Base-by-base conservation (phyloP, 768 basidiomycete genomes). In the Goffeauzyma gilvescens region DNA sequence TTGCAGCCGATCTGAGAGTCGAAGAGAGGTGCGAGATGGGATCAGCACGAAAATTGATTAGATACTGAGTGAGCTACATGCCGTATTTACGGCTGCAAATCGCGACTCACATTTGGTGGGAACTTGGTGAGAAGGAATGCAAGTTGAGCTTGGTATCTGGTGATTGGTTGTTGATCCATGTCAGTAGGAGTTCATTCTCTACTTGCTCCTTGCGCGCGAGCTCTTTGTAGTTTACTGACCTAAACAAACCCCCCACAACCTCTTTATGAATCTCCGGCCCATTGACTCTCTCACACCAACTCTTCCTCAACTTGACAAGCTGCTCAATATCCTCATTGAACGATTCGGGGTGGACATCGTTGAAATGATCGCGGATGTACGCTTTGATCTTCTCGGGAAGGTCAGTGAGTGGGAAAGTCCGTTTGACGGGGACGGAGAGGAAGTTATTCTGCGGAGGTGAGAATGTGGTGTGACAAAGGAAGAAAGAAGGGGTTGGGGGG, bases 71-170 rank as follows among this genome's bases (percentile, higher is more conserved):
- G n/a, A n/a, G n/a, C n/a, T n/a, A n/a, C n/a, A n/a, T n/a, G n/a
- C n/a, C n/a, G n/a, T n/a, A n/a, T n/a, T 15, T 34, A 18, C n/a
- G 39, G 31, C 24, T 5, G 18, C 22, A 34, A 36, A 38, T 17
- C 32, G 44, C 45, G 43, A 76, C 68, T 23, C 28, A 74, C 89
- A 62, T 90, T 76, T 6, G 71, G 64, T 2, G 90, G 89, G 6
- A 96, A 67, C 58, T 95, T 95, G 10, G 78, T 75, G 48, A 82
- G 63, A 24, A 87, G 72, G 48, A 79, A 86, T 0, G 76, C 68
- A 27, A 95, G 74, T 58, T 90, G 89, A 3, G 85, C 81, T 52
- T 93, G 81, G 59, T 96, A 96, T 33, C 90, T 95, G 51, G 18
- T 32, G 25, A 20, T 12, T n/a, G n/a, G n/a, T n/a, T n/a, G n/a